Evolutionary conservation across 495 filamentous ascomycete genomes (phyloP), one percentile per base, ranked within the genome.

Genomic region (Acidiella bohemica): DNA sequence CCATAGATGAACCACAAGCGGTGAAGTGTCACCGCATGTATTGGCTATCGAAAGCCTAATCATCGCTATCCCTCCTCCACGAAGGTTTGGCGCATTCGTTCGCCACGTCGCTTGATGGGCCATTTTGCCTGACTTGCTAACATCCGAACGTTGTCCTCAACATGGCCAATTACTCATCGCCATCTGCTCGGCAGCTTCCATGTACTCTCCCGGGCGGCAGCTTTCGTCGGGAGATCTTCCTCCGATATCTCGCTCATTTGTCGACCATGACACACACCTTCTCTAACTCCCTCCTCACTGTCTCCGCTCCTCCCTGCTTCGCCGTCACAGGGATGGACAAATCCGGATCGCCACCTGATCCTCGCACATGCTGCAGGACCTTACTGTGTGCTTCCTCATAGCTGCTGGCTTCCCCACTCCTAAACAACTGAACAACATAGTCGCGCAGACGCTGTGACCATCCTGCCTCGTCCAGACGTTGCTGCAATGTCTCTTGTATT

Each of bases 221-320:
- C n/a, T n/a, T n/a, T n/a, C n/a, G n/a, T n/a, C n/a, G n/a, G n/a
- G n/a, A n/a, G n/a, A n/a, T n/a, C n/a, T n/a, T n/a, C n/a, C n/a
- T n/a, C n/a, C n/a, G n/a, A n/a, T n/a, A n/a, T n/a, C 25, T 20
- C 20, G 10, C 22, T 39, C 24, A 39, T 20, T 30, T 39, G 9
- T 30, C 36, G 3, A 16, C 34, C 42, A 43, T 27, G 17, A 30
- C 28, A n/a, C 32, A 44, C 11, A 51, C 34, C 21, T 16, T 16
- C 32, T 18, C 32, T 37, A 51, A 38, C 42, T 51, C 47, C 39
- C 30, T 51, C 36, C 32, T 46, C 28, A 51, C 42, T 2, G 39
- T 43, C 17, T 46, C 47, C 32, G 34, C 42, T 1, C 47, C 42
- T 12, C 30, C 47, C 17, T 37, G 6, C 43, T 51, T 36, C 31